Evolutionary conservation across 495 filamentous ascomycete genomes (phyloP), one percentile per base, ranked within the genome.

Genomic region (Hyaloscypha variabilis): DNA sequence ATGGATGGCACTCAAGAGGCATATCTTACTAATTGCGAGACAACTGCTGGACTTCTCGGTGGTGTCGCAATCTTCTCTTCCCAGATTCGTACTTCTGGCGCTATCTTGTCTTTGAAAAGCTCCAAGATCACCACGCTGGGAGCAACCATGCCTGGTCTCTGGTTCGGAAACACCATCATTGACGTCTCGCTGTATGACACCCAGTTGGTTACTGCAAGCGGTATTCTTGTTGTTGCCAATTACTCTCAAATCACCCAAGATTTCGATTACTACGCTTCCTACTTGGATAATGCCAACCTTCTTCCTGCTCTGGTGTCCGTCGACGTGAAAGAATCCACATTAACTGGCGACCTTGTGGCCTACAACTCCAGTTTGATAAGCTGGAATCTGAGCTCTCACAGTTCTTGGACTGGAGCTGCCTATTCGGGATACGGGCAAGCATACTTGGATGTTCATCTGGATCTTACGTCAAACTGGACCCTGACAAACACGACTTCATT

Each of bases 181-280:
- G 30, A 55, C 28, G 58, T 58, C 4, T 62, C 65, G 3, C n/a
- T 62, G 14, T 55, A 56, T 31, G 39, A 63, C 34, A 63, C 23
- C 0, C 0, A 65, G 25, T 23, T 65, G 25, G 49, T 56, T 3
- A 62, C 65, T 2, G 57, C 36, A 13, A 31, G 24, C 26, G 65
- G 65, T 2, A 36, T 67, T 8, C 49, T 67, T 3, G 65, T 63
- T 6, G 25, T 51, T 6, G 58, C 65, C 51, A 67, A 67, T 39
- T 62, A 34, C 52, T 62, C 58, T 23, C 65, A 67, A 42, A 36
- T 67, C 29, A 67, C 65, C 1, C 59, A 67, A 36, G 65, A 67
- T 30, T 67, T 67, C 50, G 60, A 67, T 56, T 63, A 67, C 24
- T 67, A 62, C 31, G 65, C 65, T 29, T 36, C 30, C 3, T 67